Percentiles rank a stretch among this genome's conserved stretches.
Evolutionary conservation across 345 rosid species (phyloP).

Genomic region (Eutrema yunnanense): DNA sequence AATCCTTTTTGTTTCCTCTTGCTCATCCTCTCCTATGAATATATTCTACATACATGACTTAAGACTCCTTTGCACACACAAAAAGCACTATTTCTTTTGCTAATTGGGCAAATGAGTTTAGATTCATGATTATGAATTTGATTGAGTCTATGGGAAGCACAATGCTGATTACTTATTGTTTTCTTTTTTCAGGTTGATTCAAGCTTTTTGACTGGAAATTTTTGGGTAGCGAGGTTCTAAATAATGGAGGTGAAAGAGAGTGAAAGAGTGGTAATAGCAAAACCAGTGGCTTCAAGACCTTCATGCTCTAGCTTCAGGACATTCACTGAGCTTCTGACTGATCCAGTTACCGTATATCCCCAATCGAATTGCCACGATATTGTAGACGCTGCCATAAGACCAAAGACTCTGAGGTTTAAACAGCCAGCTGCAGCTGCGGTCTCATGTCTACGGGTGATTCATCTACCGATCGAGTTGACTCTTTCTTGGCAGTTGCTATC

Average conservation of each 20-base stretch:
- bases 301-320: constrained; percentile 50
- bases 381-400: constrained; percentile 59
- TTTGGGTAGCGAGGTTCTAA: neutral
- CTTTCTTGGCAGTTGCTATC: neutral
- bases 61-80: neutral
- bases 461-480: neutral
- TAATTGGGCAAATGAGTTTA: neutral
- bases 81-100: neutral
- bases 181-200: neutral
- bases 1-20: neutral
- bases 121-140: neutral
- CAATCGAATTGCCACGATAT: constrained; percentile 34
- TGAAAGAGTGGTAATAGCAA: constrained; percentile 56
- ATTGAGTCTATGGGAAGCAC: neutral
- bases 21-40: neutral
- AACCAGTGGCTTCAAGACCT: constrained; percentile 93
- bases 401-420: constrained; percentile 68
- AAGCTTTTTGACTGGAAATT: neutral
- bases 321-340: constrained; percentile 69
- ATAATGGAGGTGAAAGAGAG: constrained; percentile 69
- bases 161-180: neutral
- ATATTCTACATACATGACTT: neutral
- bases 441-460: constrained; percentile 46
- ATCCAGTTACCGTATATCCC: constrained; percentile 47
- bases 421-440: constrained; percentile 34